These are phyloP conservation scores for Backusella tuberculispora DNA, from an alignment of 192 early-diverging fungal genomes.

Conservation along the genomic window DNA sequence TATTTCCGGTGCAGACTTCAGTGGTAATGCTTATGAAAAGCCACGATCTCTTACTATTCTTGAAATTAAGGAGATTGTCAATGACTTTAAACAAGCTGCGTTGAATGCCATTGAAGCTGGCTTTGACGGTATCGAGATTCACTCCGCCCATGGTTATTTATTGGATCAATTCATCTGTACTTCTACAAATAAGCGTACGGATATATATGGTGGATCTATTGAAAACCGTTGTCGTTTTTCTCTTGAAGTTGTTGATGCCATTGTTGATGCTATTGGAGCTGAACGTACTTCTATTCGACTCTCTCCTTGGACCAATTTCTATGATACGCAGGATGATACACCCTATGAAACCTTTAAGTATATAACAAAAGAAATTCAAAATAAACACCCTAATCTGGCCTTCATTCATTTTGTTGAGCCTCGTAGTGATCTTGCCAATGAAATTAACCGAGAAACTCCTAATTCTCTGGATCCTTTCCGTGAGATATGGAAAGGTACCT, in stretches of 20 bases:
- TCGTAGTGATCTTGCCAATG: constrained; percentile 6
- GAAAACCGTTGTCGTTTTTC: constrained; percentile 38
- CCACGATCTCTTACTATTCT: constrained; percentile 21
- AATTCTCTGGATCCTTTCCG: constrained; percentile 24
- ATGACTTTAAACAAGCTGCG: constrained; percentile 51
- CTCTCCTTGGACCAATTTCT: constrained; percentile 35
- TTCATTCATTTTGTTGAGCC: constrained; percentile 43
- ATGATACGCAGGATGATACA: constrained; percentile 40
- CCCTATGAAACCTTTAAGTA: constrained; percentile 31
- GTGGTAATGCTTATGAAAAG: constrained; percentile 12
- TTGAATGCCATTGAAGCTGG: constrained; percentile 76
- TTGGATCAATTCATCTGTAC: constrained; percentile 79
- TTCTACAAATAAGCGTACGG: constrained; percentile 81
- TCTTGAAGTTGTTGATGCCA: constrained; percentile 37
- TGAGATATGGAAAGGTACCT: constrained; percentile 21
- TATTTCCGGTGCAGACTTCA: neutral
- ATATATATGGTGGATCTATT: constrained; percentile 35
- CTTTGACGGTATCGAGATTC: constrained; percentile 89
- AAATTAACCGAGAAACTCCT: neutral
- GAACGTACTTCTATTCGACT: constrained; percentile 42
- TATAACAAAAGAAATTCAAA: constrained; percentile 26
- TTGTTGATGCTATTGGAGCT: constrained; percentile 31
- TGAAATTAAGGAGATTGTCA: constrained; percentile 19
- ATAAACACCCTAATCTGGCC: constrained; percentile 35
- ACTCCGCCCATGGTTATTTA: constrained; percentile 91